Evolutionary conservation across 768 basidiomycete genomes (phyloP), one percentile per base, ranked within the genome.

Genomic region (Gloeostereum incarnatum): DNA sequence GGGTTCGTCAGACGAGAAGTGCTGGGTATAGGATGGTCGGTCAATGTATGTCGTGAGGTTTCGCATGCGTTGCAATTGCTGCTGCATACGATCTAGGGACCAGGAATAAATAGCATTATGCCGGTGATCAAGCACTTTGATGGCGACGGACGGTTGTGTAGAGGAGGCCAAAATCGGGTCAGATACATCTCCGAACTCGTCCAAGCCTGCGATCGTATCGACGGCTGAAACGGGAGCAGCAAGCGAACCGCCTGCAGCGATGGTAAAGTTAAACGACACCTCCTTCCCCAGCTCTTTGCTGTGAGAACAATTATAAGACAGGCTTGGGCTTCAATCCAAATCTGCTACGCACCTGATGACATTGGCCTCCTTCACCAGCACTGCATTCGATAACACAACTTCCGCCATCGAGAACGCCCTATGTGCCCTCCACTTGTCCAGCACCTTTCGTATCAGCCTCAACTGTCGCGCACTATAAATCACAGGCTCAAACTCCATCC

Each of bases 391-490:
- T 36, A 98, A 63, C 17, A 92, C 78, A 20, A 73, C 66, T 60
- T 98, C 93, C 1, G 93, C 89, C 88, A 98, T 94, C 1, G 81
- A 84, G 54, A 96, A 92, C 5, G 83, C 73, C 17, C 84, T 68
- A 58, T 88, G 81, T 0, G 78, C 71, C 46, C 87, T 71, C 94
- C 94, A 99, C 48, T 73, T 78, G 45, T 81, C 80, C 47, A 98
- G 56, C 6, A 84, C 86, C 53, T 81, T 84, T 50, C 82, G 73
- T 36, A 92, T 88, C 39, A 93, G 60, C 44, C 86, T 69, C 26
- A 93, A 66, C 52, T 96, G 87, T 52, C 64, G 78, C 18, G 85
- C 88, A 13, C 79, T 70, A 59, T 90, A 96, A 35, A 91, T 75
- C 40, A 79, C 73, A 16, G 89, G 81, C 52, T 94, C 92, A 43